Evolutionary conservation across 139 green algal species (phyloP).

Genomic region (Parachlorella kessleri): DNA sequence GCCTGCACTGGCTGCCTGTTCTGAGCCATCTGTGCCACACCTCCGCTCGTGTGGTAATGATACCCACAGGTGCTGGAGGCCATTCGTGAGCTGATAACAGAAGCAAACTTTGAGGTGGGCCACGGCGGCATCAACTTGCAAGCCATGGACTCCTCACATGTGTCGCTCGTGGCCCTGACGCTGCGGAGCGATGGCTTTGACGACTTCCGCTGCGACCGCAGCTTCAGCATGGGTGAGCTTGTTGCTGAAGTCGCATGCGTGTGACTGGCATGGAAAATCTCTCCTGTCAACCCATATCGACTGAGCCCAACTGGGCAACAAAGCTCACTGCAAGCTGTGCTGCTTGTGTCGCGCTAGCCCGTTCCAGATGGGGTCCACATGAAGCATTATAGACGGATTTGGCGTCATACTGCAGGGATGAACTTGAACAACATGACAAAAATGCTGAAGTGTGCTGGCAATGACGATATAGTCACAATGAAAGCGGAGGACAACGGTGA

Average conservation of each 20-base stretch:
- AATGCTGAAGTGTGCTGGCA: constrained; percentile 96
- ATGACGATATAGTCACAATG: constrained; percentile 95
- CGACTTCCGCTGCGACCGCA: constrained; percentile 93
- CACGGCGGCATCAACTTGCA: constrained; percentile 74
- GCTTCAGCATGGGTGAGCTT: constrained; percentile 76
- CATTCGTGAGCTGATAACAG: constrained; percentile 93
- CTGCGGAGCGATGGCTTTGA: constrained; percentile 93
- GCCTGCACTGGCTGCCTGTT: no score
- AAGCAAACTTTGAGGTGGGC: constrained; percentile 96
- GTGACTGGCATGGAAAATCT: no score
- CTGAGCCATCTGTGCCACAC: no score
- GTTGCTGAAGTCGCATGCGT: not conserved
- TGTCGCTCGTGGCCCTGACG: constrained; percentile 84
- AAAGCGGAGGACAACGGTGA: constrained; percentile 91
- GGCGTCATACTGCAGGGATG: no score
- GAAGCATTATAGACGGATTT: no score
- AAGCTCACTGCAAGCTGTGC: no score
- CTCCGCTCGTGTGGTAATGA: no score
- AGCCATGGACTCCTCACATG: constrained; percentile 96
- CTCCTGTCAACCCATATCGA: no score
- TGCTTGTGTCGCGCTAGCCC: no score
- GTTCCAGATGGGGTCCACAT: no score
- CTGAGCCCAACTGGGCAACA: no score
- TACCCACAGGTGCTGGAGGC: constrained; percentile 92
- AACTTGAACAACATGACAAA: constrained; percentile 94